A percentile compares a stretch with the other conserved stretches of the same genome.
phyloP scores from a whole-genome alignment of 2,329 filamentous ascomycete species.

The Paecilomyces formosus region DNA sequence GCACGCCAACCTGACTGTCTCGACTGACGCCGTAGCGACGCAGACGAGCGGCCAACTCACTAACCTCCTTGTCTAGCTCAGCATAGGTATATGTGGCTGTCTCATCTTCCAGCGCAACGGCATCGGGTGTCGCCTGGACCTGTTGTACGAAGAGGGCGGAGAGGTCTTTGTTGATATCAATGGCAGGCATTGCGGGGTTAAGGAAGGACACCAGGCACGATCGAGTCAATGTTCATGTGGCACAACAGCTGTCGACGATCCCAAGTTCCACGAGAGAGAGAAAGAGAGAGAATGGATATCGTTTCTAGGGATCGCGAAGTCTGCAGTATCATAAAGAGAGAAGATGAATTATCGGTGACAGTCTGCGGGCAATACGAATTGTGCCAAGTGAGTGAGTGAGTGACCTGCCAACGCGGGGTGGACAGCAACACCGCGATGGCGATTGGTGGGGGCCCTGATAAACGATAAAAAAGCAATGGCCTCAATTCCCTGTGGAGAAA shows the following conservation, averaged over 20 bases:
- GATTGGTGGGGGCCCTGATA: not conserved
- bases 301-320: not conserved
- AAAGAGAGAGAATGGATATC: not conserved
- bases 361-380: not conserved
- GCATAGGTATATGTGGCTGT: constrained; percentile 60
- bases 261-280: not conserved
- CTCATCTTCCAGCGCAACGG: constrained; percentile 66
- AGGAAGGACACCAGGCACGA: not conserved
- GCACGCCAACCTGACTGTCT: constrained; percentile 66
- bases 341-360: not conserved
- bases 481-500: not conserved
- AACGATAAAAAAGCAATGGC: not conserved
- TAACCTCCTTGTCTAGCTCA: constrained; percentile 62
- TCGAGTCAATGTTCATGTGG: not conserved
- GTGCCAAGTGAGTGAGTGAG: not conserved
- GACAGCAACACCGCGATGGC: not conserved
- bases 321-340: not conserved
- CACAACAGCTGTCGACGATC: not conserved
- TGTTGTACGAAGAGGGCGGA: constrained; percentile 64
- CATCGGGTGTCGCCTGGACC: constrained; percentile 60
- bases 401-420: not conserved
- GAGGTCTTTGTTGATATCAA: constrained; percentile 66
- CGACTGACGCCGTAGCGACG: constrained; percentile 62
- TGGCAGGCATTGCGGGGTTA: constrained; percentile 48
- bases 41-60: constrained; percentile 56